These are phyloP conservation scores for Podosphaera aphanis DNA, from an alignment of 2,329 filamentous ascomycete species.

Conservation along the genomic window DNA sequence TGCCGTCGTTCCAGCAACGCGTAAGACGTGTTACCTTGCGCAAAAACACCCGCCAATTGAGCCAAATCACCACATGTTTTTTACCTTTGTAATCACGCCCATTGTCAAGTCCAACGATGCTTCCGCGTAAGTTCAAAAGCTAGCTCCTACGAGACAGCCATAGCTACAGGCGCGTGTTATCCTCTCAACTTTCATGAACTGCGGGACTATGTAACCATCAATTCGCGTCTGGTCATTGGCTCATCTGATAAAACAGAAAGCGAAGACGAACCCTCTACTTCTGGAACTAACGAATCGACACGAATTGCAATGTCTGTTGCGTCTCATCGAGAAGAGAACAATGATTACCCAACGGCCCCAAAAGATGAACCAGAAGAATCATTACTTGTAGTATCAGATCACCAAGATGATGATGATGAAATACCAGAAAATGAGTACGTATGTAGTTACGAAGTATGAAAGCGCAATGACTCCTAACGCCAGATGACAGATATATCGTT, in stretches of 20 bases:
- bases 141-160: neutral
- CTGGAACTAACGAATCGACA: constrained; percentile 15
- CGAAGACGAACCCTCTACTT: constrained; percentile 15
- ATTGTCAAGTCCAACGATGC: no score
- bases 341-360: constrained; percentile 7
- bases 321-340: constrained; percentile 7
- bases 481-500: constrained; percentile 38
- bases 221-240: constrained; percentile 3
- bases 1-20: no score
- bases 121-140: constrained; percentile 13
- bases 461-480: constrained; percentile 4
- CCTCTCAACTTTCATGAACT: constrained; percentile 1
- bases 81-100: no score
- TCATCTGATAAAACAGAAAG: constrained; percentile 11
- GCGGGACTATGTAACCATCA: constrained; percentile 1
- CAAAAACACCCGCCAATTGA: no score
- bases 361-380: constrained; percentile 8
- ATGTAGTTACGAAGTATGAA: constrained; percentile 2
- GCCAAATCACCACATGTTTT: no score
- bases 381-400: constrained; percentile 7
- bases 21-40: no score
- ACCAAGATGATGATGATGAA: constrained; percentile 17
- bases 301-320: neutral
- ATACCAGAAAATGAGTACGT: constrained; percentile 25
- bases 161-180: neutral